phyloP scores from a whole-genome alignment of 2,329 filamentous ascomycete species.

The Chrysoporthe puriensis region DNA sequence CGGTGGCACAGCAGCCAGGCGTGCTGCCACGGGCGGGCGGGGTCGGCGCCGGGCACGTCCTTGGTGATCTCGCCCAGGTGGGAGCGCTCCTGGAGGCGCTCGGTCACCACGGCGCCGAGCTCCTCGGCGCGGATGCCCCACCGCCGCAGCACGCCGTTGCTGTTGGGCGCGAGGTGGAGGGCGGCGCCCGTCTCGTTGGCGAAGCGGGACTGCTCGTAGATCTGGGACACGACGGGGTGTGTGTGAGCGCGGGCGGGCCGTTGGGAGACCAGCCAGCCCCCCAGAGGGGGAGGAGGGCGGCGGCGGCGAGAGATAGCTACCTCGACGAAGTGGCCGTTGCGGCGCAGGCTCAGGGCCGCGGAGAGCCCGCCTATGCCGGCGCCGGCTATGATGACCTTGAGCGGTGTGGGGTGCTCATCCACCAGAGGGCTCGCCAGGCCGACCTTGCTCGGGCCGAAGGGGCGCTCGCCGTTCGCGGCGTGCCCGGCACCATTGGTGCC shows the following conservation, averaged over 20 bases:
- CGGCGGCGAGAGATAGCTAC: slow-evolving; percentile 28
- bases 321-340: slow-evolving; percentile 53
- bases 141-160: slow-evolving; percentile 56
- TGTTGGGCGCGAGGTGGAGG: slow-evolving; percentile 65
- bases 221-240: slow-evolving; percentile 35
- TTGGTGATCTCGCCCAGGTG: slow-evolving; percentile 31
- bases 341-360: slow-evolving; percentile 56
- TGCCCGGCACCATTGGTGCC: not conserved
- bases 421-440: slow-evolving; percentile 19
- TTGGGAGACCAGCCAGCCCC: too few species aligned
- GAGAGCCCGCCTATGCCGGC: slow-evolving; percentile 57
- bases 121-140: slow-evolving; percentile 44
- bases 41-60: slow-evolving; percentile 40
- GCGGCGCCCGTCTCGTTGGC: slow-evolving; percentile 62
- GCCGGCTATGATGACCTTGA: slow-evolving; percentile 38
- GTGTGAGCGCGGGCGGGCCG: not conserved
- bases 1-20: slow-evolving; percentile 58
- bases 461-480: not conserved
- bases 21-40: slow-evolving; percentile 53
- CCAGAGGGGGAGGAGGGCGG: too few species aligned
- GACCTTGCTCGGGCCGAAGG: slow-evolving; percentile 14
- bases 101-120: slow-evolving; percentile 41
- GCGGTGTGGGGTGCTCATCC: slow-evolving; percentile 27
- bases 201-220: slow-evolving; percentile 60
- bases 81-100: slow-evolving; percentile 32